Conservation (phyloP, 495 filamentous ascomycete genomes). For the Penicillium coffeae region DNA sequence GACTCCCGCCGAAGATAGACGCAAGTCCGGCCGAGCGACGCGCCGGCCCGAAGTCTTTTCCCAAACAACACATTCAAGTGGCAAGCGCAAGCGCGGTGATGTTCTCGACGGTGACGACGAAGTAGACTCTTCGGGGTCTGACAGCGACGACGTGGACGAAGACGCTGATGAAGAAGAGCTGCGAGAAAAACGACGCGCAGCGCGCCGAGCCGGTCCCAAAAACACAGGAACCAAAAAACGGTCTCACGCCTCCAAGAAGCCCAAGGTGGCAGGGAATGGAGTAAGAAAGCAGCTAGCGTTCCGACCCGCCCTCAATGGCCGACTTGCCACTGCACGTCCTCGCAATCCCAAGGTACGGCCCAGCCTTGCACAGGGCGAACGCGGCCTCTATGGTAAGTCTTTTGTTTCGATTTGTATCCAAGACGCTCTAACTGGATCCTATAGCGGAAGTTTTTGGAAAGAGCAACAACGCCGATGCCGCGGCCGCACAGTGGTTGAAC, state of each 20-base stretch:
- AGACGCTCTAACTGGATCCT: slow-evolving; percentile 5
- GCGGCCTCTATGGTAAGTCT: slow-evolving; percentile 72
- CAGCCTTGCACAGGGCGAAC: slow-evolving; percentile 59
- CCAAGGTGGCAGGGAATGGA: slow-evolving; percentile 59
- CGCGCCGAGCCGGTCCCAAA: slow-evolving; percentile 52
- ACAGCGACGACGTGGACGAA: slow-evolving; percentile 48
- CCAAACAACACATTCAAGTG: slow-evolving; percentile 35
- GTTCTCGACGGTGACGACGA: slow-evolving; percentile 39
- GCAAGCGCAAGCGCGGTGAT: slow-evolving; percentile 54
- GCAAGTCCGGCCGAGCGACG: slow-evolving; percentile 78
- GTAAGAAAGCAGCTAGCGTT: slow-evolving; percentile 46
- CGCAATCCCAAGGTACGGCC: slow-evolving; percentile 57
- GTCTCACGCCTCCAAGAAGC: slow-evolving; percentile 42
- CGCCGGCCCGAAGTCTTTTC: slow-evolving; percentile 68
- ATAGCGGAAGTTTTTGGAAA: slow-evolving; percentile 79
- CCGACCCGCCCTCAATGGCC: slow-evolving; percentile 46
- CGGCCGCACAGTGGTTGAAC: slow-evolving; percentile 76
- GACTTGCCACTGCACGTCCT: slow-evolving; percentile 35
- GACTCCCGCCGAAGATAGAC: slow-evolving; percentile 52
- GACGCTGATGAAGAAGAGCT: slow-evolving; percentile 66
- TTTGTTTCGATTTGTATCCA: not conserved
- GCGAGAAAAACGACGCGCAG: slow-evolving; percentile 50
- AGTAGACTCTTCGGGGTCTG: slow-evolving; percentile 53
- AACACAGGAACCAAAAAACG: slow-evolving; percentile 49
- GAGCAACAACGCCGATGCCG: slow-evolving; percentile 62